A percentile compares a stretch with the other conserved stretches of the same genome.
Conservation (phyloP, 306 rosid species). For the Citrullus mucosospermus region DNA sequence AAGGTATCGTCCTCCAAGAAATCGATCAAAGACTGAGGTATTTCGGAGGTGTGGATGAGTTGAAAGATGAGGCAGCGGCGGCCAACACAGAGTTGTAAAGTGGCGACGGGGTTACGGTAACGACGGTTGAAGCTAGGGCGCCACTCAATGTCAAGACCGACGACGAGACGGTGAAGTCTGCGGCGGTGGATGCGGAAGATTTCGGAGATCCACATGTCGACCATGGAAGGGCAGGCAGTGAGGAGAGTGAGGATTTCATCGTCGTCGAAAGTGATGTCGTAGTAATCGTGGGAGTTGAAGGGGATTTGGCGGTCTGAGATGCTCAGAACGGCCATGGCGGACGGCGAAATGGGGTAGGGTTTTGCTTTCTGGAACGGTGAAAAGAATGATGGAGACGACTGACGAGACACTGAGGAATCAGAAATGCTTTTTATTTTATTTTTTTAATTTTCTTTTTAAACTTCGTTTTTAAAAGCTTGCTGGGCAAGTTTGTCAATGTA, state of each 20-base stretch:
- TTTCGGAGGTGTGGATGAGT: constrained; percentile 6
- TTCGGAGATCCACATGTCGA: constrained; percentile 20
- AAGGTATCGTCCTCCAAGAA: too few relatives aligned
- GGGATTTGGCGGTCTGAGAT: not conserved
- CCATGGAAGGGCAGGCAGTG: constrained; percentile 16
- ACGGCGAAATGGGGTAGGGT: not conserved
- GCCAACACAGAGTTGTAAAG: constrained; percentile 32
- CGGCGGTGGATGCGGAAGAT: not conserved
- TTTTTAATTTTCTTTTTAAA: too few relatives aligned
- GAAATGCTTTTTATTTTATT: not conserved
- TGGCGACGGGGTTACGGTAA: constrained; percentile 14
- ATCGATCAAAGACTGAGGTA: constrained; percentile 12
- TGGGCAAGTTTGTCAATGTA: too few relatives aligned
- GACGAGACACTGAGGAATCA: too few relatives aligned
- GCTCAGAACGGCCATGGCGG: not conserved
- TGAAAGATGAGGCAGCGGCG: constrained; percentile 26
- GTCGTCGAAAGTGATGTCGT: constrained; percentile 9
- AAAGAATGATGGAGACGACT: not conserved
- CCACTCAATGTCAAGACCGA: constrained; percentile 38
- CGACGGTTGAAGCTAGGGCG: constrained; percentile 15
- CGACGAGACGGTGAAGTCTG: constrained; percentile 10
- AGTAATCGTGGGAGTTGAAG: constrained; percentile 8
- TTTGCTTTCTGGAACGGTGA: not conserved
- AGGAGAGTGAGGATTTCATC: constrained; percentile 14
- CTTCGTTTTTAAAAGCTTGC: too few relatives aligned